Conservation (phyloP, 2,329 filamentous ascomycete species). For the Teratosphaeriaceae sp. region DNA sequence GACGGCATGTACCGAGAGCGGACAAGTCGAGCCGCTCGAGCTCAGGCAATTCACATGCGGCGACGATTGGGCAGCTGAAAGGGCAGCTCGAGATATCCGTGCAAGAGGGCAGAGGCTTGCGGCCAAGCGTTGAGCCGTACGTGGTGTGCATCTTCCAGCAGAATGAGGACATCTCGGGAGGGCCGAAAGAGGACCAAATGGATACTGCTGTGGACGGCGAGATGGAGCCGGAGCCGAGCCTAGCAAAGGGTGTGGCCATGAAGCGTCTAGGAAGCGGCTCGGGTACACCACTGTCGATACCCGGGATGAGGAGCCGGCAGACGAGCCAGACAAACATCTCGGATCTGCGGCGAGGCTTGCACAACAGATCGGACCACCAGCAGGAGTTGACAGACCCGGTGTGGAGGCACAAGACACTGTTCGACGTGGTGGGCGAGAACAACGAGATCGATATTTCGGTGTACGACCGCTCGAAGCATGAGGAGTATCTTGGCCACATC, state of each 20-base stretch:
- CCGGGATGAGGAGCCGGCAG: slow-evolving; percentile 83
- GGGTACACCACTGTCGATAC: slow-evolving; percentile 84
- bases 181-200: slow-evolving; percentile 59
- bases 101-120: slow-evolving; percentile 72
- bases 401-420: slow-evolving; percentile 92
- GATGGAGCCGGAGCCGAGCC: slow-evolving; percentile 50
- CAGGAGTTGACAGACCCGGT: slow-evolving; percentile 73
- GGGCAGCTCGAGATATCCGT: slow-evolving; percentile 90
- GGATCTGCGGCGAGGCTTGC: slow-evolving; percentile 44
- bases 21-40: slow-evolving; percentile 28
- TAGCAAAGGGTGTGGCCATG: slow-evolving; percentile 43
- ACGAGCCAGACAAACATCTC: slow-evolving; percentile 87
- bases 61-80: slow-evolving; percentile 64
- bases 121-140: slow-evolving; percentile 81
- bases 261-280: slow-evolving; percentile 66
- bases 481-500: slow-evolving; percentile 88
- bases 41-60: slow-evolving; percentile 22
- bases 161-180: slow-evolving; percentile 90
- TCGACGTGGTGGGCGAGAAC: slow-evolving; percentile 89
- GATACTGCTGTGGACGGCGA: slow-evolving; percentile 24
- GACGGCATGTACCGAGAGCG: slow-evolving; percentile 30
- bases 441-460: slow-evolving; percentile 89
- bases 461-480: slow-evolving; percentile 78
- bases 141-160: slow-evolving; percentile 95
- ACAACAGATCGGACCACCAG: slow-evolving; percentile 50